Conservation (phyloP, 768 basidiomycete genomes). For the Kwoniella europaea region DNA sequence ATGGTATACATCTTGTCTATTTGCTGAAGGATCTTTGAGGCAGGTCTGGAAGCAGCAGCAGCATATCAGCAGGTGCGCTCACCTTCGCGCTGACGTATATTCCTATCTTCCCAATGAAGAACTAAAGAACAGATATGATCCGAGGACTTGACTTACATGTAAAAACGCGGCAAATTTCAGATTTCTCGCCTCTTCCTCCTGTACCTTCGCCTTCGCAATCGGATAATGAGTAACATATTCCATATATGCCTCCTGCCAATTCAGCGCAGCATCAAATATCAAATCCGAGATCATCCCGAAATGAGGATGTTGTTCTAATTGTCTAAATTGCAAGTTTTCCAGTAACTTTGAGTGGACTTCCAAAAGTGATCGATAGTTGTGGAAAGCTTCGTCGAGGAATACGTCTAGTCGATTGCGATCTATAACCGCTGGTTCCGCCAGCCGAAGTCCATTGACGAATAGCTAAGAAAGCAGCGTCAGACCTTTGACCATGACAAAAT, state of each 20-base stretch:
- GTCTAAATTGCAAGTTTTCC: slow-evolving; percentile 52
- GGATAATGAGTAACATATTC: slow-evolving; percentile 59
- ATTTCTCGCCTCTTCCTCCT: slow-evolving; percentile 52
- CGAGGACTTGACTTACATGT: slow-evolving; percentile 33
- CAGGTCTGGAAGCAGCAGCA: slow-evolving; percentile 49
- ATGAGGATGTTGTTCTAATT: slow-evolving; percentile 58
- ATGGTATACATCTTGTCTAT: slow-evolving; percentile 85
- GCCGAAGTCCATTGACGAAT: slow-evolving; percentile 63
- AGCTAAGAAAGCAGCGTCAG: slow-evolving; percentile 63
- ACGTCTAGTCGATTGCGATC: slow-evolving; percentile 65
- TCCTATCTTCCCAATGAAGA: too few relatives aligned
- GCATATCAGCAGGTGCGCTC: too few relatives aligned
- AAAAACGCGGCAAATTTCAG: slow-evolving; percentile 51
- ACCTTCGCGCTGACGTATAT: too few relatives aligned
- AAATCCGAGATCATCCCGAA: slow-evolving; percentile 56
- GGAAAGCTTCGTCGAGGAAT: slow-evolving; percentile 88
- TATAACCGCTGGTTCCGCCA: slow-evolving; percentile 67
- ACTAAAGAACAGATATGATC: neutral
- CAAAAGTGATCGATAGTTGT: slow-evolving; percentile 74
- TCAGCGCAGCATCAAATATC: slow-evolving; percentile 57
- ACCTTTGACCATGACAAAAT: too few relatives aligned
- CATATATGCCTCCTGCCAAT: slow-evolving; percentile 59
- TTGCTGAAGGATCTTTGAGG: slow-evolving; percentile 72
- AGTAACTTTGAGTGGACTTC: slow-evolving; percentile 54
- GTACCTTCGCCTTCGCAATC: slow-evolving; percentile 57